phyloP scores from a whole-genome alignment of 306 rosid genomes.

The Sesbania bispinosa region DNA sequence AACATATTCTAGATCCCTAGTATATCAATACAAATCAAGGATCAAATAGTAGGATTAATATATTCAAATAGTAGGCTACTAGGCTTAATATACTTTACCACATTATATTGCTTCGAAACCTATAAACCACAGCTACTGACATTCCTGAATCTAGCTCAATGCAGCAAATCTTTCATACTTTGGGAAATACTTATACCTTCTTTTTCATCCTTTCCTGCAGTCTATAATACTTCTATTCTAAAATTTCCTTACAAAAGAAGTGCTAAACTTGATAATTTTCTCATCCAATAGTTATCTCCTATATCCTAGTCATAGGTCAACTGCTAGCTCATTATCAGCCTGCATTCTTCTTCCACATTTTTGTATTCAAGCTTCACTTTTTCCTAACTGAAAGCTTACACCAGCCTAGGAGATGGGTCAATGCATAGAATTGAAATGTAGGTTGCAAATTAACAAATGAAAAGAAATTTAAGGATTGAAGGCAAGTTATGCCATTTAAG shows the following conservation, averaged over 20 bases:
- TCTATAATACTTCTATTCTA: not conserved
- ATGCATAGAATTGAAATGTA: constrained; percentile 3
- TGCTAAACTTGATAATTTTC: constrained; percentile 5
- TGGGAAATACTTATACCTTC: not conserved
- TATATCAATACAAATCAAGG: constrained; percentile 9
- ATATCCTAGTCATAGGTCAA: not conserved
- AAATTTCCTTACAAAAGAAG: not conserved
- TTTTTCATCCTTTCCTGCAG: constrained; percentile 1
- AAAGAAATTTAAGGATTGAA: constrained; percentile 3
- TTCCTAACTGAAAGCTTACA: constrained; percentile 17
- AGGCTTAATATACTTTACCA: not conserved
- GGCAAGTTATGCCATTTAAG: not conserved
- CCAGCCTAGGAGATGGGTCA: not conserved
- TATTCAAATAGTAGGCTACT: not conserved
- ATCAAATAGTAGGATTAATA: constrained; percentile 6
- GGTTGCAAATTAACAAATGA: not conserved
- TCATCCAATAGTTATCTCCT: constrained; percentile 7
- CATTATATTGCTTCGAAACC: not conserved
- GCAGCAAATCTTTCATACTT: constrained; percentile 9
- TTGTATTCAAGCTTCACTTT: not conserved
- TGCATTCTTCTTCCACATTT: not conserved
- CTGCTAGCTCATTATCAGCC: not conserved
- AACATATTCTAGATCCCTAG: not conserved
- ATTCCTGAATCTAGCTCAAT: constrained; percentile 11
- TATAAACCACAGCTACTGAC: not conserved